A percentile compares a stretch with the other conserved stretches of the same genome.
phyloP scores from a whole-genome alignment of 1,284 basidiomycete genomes.

The Xanthoconium separans region DNA sequence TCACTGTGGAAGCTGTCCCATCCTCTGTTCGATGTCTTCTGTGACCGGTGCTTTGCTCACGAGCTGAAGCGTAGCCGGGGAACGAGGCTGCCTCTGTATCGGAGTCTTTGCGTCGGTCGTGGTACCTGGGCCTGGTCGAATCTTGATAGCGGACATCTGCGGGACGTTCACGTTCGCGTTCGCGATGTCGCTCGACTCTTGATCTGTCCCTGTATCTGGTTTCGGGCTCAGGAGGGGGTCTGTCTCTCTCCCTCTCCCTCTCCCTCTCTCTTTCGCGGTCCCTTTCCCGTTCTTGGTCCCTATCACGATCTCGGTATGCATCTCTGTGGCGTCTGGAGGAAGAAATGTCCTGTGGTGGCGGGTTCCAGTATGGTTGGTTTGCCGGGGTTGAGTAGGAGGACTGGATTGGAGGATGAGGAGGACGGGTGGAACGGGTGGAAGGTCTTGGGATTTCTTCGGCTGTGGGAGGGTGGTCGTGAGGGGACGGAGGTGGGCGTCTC shows the following conservation, averaged over 20 bases:
- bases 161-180: conserved; percentile 33
- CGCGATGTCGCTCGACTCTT: conserved; percentile 29
- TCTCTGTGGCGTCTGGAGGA: conserved; percentile 25
- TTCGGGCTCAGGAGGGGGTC: conserved; percentile 22
- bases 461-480: conserved; percentile 22
- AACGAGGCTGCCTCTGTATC: conserved; percentile 32
- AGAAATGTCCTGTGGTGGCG: conserved; percentile 22
- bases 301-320: conserved; percentile 24
- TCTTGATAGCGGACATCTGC: conserved; percentile 27
- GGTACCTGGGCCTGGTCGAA: conserved; percentile 19
- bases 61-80: conserved; percentile 26
- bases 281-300: conserved; percentile 22
- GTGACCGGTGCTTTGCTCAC: conserved; percentile 27
- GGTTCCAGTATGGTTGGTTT: conserved; percentile 25
- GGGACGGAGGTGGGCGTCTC: conserved; percentile 17
- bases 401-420: conserved; percentile 24
- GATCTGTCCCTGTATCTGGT: conserved; percentile 28
- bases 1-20: conserved; percentile 27
- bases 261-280: conserved; percentile 21
- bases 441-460: conserved; percentile 24
- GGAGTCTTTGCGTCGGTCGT: conserved; percentile 33
- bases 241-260: conserved; percentile 24
- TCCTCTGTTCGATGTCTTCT: conserved; percentile 35
- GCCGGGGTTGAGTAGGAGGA: conserved; percentile 19
- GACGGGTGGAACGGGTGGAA: conserved; percentile 27